These are phyloP conservation scores for Crithidia thermophila DNA, from an alignment of 208 protist species.

Conservation along the genomic window DNA sequence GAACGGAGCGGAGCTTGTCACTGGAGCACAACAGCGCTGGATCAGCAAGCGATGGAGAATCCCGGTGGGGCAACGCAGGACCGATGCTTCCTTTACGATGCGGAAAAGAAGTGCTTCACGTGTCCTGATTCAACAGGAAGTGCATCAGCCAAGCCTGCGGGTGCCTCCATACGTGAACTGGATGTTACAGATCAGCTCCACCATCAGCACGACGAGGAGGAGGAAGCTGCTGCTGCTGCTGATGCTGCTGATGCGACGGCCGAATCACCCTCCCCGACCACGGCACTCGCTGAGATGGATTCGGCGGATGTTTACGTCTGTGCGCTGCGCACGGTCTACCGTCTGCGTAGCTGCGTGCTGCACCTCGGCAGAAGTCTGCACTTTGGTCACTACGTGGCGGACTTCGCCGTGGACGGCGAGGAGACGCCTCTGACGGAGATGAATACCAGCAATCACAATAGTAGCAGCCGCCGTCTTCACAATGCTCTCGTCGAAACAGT, in stretches of 20 bases:
- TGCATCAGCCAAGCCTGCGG: too few species aligned
- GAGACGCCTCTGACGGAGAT: background rate
- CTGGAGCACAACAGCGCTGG: too few species aligned
- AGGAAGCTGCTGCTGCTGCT: too few species aligned
- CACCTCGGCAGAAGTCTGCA: conserved; percentile 56
- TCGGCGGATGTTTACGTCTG: conserved; percentile 8
- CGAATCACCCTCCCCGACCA: background rate
- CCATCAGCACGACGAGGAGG: too few species aligned
- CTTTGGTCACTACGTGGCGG: conserved; percentile 70
- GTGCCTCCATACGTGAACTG: too few species aligned
- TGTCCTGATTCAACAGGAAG: background rate
- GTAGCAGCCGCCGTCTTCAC: background rate
- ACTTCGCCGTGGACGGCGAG: conserved; percentile 44
- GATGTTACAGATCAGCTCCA: too few species aligned
- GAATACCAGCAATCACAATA: background rate
- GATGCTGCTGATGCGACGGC: background rate
- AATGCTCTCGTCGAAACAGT: too few species aligned
- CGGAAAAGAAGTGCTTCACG: conserved; percentile 32
- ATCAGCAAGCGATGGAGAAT: too few species aligned
- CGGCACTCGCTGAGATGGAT: background rate
- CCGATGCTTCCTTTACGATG: conserved; percentile 21
- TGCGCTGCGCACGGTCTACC: conserved; percentile 47
- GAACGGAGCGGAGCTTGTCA: too few species aligned
- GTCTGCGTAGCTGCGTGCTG: conserved; percentile 45
- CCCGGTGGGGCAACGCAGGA: conserved; percentile 1